A percentile compares a stretch with the other conserved stretches of the same genome.
Conservation (phyloP, 345 rosid genomes). For the Turnera subulata region DNA sequence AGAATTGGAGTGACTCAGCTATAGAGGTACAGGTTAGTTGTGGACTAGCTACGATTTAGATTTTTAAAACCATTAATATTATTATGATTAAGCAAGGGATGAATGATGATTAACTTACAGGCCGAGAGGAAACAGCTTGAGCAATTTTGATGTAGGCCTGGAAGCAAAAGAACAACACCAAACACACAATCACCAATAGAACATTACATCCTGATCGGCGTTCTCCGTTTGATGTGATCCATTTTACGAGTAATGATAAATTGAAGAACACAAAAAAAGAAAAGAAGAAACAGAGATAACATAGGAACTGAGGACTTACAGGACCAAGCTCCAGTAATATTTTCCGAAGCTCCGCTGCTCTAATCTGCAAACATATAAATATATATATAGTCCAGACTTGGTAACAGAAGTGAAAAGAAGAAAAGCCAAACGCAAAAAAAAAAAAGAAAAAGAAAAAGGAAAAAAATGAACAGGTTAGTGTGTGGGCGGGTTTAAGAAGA, state of each 20-base stretch:
- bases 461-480: neutral
- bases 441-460: neutral
- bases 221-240: no score
- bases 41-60: no score
- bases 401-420: no score
- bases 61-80: no score
- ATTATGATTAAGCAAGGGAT: no score
- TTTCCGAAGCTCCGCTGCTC: slow-evolving; percentile 86
- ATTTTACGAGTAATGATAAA: no score
- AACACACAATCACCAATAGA: neutral
- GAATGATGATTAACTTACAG: slow-evolving; percentile 46
- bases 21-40: no score
- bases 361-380: slow-evolving; percentile 42
- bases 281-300: no score
- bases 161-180: slow-evolving; percentile 14
- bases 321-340: slow-evolving; percentile 86
- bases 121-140: slow-evolving; percentile 89
- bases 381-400: no score
- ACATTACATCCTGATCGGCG: neutral
- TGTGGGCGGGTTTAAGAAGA: neutral
- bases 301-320: slow-evolving; percentile 40
- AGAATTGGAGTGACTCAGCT: no score
- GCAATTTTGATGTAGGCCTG: slow-evolving; percentile 92
- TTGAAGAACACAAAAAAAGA: no score
- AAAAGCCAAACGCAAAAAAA: neutral